These are phyloP conservation scores for Aciculosporium take DNA, from an alignment of 2,329 filamentous ascomycete species.

Conservation along the genomic window DNA sequence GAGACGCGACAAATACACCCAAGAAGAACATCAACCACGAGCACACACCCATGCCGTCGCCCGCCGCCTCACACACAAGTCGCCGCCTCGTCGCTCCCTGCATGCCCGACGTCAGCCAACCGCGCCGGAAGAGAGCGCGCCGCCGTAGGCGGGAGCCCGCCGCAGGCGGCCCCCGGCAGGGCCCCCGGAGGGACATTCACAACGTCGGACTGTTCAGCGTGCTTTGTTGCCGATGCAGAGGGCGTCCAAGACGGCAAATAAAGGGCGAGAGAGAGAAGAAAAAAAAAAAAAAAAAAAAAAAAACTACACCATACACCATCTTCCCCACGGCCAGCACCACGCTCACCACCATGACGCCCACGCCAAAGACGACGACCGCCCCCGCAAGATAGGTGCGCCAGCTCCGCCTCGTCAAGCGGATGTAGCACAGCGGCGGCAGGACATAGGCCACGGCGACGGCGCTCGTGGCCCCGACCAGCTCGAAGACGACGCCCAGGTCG, in stretches of 20 bases:
- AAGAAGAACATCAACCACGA: too few species aligned
- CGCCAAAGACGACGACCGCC: constrained; percentile 63
- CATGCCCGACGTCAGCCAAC: too few species aligned
- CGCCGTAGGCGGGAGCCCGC: too few species aligned
- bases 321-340: constrained; percentile 59
- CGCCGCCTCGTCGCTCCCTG: too few species aligned
- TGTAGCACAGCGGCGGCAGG: constrained; percentile 83
- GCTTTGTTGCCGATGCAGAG: too few species aligned
- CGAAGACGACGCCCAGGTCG: constrained; percentile 87
- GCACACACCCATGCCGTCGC: too few species aligned
- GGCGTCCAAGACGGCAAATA: background rate
- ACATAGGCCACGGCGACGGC: constrained; percentile 93
- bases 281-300: background rate
- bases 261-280: background rate
- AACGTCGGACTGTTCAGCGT: too few species aligned
- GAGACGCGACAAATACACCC: too few species aligned
- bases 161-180: too few species aligned
- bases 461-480: constrained; percentile 88
- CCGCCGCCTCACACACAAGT: too few species aligned
- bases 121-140: too few species aligned
- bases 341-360: constrained; percentile 67
- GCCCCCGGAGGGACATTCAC: too few species aligned
- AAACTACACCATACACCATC: constrained; percentile 30
- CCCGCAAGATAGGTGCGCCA: constrained; percentile 61
- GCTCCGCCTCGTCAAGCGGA: constrained; percentile 71